These are phyloP conservation scores for Pythium coloratum DNA, from an alignment of 352 stramenopile species.

Conservation along the genomic window DNA sequence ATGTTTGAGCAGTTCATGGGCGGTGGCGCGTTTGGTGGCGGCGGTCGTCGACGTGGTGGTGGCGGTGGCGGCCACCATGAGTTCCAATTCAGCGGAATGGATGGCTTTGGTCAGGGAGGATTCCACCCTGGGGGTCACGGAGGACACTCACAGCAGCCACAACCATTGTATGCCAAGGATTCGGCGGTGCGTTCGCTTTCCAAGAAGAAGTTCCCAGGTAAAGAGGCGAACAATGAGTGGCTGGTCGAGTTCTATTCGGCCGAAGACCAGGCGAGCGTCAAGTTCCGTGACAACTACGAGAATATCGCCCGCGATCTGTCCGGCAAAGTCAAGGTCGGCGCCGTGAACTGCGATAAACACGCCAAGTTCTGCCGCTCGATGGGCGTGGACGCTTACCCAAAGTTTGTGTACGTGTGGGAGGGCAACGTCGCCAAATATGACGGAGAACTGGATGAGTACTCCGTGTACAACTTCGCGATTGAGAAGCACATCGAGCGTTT, in stretches of 20 bases:
- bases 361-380: conserved; percentile 48
- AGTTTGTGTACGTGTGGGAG: conserved; percentile 76
- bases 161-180: conserved; percentile 59
- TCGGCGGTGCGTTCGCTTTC: conserved; percentile 60
- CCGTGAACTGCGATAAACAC: conserved; percentile 79
- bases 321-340: conserved; percentile 73
- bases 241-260: conserved; percentile 79
- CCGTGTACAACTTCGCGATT: conserved; percentile 84
- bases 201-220: conserved; percentile 72
- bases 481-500: conserved; percentile 76
- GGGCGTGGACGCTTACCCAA: conserved; percentile 38
- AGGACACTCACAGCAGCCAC: conserved; percentile 27
- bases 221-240: conserved; percentile 77
- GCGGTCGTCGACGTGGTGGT: conserved; percentile 36
- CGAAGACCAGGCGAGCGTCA: conserved; percentile 45
- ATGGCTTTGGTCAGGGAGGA: conserved; percentile 64
- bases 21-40: conserved; percentile 30
- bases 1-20: conserved; percentile 90
- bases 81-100: conserved; percentile 81
- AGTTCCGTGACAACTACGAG: conserved; percentile 66
- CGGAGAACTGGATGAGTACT: conserved; percentile 75
- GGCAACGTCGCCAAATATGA: conserved; percentile 49
- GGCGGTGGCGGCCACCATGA: conserved; percentile 52
- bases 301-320: conserved; percentile 66
- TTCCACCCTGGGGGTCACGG: conserved; percentile 24